Conservation (phyloP, 2,329 filamentous ascomycete genomes). For the Torrubiella hemipterigena region DNA sequence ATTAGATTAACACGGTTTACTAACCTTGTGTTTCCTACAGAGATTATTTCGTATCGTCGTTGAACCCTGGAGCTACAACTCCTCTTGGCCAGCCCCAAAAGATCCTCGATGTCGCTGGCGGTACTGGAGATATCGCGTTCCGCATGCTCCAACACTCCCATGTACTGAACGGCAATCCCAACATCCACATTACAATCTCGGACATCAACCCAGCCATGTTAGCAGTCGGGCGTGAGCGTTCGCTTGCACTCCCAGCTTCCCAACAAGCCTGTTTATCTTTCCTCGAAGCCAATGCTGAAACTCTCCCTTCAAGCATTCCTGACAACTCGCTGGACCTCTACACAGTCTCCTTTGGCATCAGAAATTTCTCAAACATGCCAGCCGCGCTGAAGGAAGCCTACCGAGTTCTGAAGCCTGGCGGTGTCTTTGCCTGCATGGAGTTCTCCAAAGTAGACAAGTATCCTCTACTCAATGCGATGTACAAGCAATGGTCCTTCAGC, state of each 20-base stretch:
- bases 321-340: slow-evolving; percentile 78
- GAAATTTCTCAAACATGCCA: slow-evolving; percentile 91
- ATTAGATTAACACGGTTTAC: neutral
- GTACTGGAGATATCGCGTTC: slow-evolving; percentile 96
- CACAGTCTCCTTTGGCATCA: slow-evolving; percentile 93
- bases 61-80: slow-evolving; percentile 64
- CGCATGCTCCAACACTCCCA: slow-evolving; percentile 89
- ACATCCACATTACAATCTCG: slow-evolving; percentile 76
- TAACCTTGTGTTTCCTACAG: slow-evolving; percentile 17
- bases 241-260: slow-evolving; percentile 41
- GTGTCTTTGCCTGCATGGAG: slow-evolving; percentile 92
- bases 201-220: slow-evolving; percentile 98
- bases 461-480: slow-evolving; percentile 68
- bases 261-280: slow-evolving; percentile 55
- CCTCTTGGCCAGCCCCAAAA: slow-evolving; percentile 38
- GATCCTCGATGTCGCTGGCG: slow-evolving; percentile 93
- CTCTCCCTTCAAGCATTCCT: slow-evolving; percentile 50
- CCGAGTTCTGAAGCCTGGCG: slow-evolving; percentile 84
- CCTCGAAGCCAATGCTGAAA: slow-evolving; percentile 82
- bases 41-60: slow-evolving; percentile 83
- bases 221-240: slow-evolving; percentile 71
- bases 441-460: slow-evolving; percentile 76
- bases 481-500: slow-evolving; percentile 92
- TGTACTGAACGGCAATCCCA: slow-evolving; percentile 58
- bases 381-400: slow-evolving; percentile 71